Base-by-base conservation (phyloP, 306 rosid genomes). In the Vicia villosa region DNA sequence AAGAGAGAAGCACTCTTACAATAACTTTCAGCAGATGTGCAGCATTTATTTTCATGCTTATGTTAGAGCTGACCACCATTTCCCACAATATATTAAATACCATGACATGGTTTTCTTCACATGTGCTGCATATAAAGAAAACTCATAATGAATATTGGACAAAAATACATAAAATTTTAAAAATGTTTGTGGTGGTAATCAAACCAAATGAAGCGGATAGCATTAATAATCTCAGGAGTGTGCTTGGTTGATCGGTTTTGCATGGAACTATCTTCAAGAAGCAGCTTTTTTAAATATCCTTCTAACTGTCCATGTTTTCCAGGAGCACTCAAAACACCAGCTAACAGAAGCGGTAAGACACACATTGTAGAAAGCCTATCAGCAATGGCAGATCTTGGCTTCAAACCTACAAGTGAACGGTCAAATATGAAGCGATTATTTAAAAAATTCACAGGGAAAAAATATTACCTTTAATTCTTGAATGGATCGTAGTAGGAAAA, bases 1-100 rank as follows among this genome's bases (percentile, higher is more conserved):
- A 74, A 63, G 64, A 42, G 63, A 80, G 45, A 59, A 22, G 60
- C 30, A 70, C 24, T 69, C 97, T 84, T 77, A 94, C 99, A 80
- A 86, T 85, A 78, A 80, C 91, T 94, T 84, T 88, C 76, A 94
- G 83, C 74, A 94, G 79, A 76, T 84, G 83, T 69, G 97, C 95
- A 0, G 98, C 98, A 58, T 82, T 83, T 80, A 85, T 80, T 85
- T 93, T 93, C 96, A 93, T 81, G 78, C 82, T 81, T 63, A 80
- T 55, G 34, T 86, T 84, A 40, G 96, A 81, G 86, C 92, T 87
- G 67, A 94, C 97, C 71, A 94, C 96, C 99, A 94, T 91, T 85
- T 94, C 99, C 99, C 97, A 94, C 40, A 91, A 88, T 70, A 94
- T 87, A 73, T 88, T 87, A 77, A 94, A 86, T 54, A 94, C 79